Percentiles rank a stretch among this genome's conserved stretches.
These are phyloP conservation scores for Beauveria brongniartii DNA, from an alignment of 2,329 filamentous ascomycete genomes.

Conservation along the genomic window DNA sequence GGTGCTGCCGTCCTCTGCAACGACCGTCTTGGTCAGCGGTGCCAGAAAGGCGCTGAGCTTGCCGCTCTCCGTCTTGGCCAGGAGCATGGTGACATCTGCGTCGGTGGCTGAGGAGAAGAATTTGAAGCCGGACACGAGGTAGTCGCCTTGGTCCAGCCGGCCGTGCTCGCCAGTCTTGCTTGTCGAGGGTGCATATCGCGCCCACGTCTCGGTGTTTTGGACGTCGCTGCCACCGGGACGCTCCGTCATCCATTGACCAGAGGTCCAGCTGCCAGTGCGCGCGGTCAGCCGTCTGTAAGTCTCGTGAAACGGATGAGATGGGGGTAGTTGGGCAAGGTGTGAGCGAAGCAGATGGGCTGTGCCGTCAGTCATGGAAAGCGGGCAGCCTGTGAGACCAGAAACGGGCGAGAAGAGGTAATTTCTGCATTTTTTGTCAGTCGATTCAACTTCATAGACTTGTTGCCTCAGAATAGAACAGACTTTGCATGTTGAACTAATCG, in stretches of 20 bases:
- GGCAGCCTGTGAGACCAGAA: constrained; percentile 11
- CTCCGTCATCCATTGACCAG: constrained; percentile 15
- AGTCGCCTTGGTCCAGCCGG: constrained; percentile 12
- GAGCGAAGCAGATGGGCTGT: constrained; percentile 9
- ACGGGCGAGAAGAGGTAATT: constrained; percentile 12
- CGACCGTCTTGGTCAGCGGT: constrained; percentile 6
- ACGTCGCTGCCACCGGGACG: constrained; percentile 13
- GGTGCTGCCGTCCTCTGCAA: background rate
- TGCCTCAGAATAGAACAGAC: background rate
- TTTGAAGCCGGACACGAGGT: constrained; percentile 14
- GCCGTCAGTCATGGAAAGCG: constrained; percentile 13
- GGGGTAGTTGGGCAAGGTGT: constrained; percentile 5
- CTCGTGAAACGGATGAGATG: constrained; percentile 11
- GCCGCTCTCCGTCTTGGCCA: constrained; percentile 13
- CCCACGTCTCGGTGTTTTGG: constrained; percentile 14
- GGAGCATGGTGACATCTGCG: constrained; percentile 11
- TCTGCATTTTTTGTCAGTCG: background rate
- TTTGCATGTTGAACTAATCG: constrained; percentile 11
- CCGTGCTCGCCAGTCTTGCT: background rate
- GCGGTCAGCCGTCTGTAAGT: constrained; percentile 5
- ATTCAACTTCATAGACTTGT: too few relatives aligned
- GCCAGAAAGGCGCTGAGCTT: constrained; percentile 13
- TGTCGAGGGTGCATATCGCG: background rate
- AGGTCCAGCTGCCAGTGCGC: constrained; percentile 10
- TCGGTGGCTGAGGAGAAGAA: constrained; percentile 14